phyloP scores from a whole-genome alignment of 2,329 filamentous ascomycete genomes.

The Simplicillium aogashimaense region DNA sequence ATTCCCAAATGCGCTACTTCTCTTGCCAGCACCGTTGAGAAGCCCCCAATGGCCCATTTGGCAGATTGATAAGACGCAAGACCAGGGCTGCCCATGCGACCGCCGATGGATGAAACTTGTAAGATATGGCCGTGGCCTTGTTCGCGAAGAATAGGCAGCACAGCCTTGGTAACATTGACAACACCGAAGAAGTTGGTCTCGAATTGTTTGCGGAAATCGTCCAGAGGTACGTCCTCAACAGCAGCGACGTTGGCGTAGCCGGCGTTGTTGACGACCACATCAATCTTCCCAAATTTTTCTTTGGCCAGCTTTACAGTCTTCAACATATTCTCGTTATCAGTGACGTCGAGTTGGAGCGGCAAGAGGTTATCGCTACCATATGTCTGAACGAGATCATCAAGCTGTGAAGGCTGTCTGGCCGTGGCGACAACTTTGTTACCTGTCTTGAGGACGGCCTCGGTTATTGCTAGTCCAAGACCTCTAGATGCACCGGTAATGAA shows the following conservation, averaged over 20 bases:
- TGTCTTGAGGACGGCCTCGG: no score
- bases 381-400: no score
- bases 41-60: conserved; percentile 28
- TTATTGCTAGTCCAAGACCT: no score
- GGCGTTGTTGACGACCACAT: conserved; percentile 53
- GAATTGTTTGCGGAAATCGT: conserved; percentile 40
- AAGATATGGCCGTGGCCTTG: conserved; percentile 23
- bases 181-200: conserved; percentile 52
- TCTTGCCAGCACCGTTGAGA: conserved; percentile 22
- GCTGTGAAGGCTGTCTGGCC: no score
- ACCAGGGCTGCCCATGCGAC: conserved; percentile 20
- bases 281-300: conserved; percentile 41
- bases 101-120: conserved; percentile 28
- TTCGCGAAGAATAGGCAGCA: conserved; percentile 21
- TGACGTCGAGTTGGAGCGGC: conserved; percentile 33
- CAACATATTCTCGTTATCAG: conserved; percentile 29
- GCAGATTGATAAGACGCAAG: conserved; percentile 25
- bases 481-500: no score
- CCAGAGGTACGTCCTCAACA: conserved; percentile 39
- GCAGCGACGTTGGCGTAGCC: conserved; percentile 44
- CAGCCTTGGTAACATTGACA: conserved; percentile 38
- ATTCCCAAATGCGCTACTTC: conserved; percentile 27
- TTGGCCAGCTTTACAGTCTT: conserved; percentile 23
- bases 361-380: no score
- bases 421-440: no score